Percentiles rank a stretch among this genome's conserved stretches.
phyloP scores from a whole-genome alignment of 2,329 filamentous ascomycete species.

The Arthroderma sp. region DNA sequence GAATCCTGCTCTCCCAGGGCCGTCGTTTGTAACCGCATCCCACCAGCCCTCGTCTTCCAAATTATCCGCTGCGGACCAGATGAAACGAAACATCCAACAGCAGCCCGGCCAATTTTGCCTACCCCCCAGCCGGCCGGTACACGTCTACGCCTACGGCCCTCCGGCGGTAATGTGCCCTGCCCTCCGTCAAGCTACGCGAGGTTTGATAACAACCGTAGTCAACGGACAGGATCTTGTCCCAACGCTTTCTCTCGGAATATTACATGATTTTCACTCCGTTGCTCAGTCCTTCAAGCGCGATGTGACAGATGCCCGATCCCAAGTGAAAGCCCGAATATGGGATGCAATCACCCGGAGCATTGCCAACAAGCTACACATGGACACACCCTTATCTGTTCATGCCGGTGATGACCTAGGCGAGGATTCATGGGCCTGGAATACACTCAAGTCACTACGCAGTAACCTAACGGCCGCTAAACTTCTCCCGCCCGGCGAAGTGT shows the following conservation, averaged over 20 bases:
- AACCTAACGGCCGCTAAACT: slow-evolving; percentile 58
- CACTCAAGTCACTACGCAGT: slow-evolving; percentile 51
- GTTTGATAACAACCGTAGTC: slow-evolving; percentile 60
- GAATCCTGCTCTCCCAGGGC: slow-evolving; percentile 32
- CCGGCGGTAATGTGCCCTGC: slow-evolving; percentile 59
- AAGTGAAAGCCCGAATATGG: slow-evolving; percentile 55
- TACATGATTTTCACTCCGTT: slow-evolving; percentile 62
- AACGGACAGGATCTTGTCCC: slow-evolving; percentile 64
- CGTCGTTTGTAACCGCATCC: slow-evolving; percentile 50
- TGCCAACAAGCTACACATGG: slow-evolving; percentile 47
- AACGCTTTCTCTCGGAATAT: slow-evolving; percentile 55
- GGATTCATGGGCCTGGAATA: slow-evolving; percentile 54
- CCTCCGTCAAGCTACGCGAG: slow-evolving; percentile 55
- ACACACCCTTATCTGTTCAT: slow-evolving; percentile 30
- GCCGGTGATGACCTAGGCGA: slow-evolving; percentile 43
- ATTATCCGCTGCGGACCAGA: slow-evolving; percentile 10
- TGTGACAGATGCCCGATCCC: slow-evolving; percentile 51
- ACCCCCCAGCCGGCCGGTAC: slow-evolving; percentile 56
- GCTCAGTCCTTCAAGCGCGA: slow-evolving; percentile 62
- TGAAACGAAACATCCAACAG: slow-evolving; percentile 9
- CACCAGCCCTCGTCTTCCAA: slow-evolving; percentile 23
- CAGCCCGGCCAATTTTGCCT: slow-evolving; percentile 33
- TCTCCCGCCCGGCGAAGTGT: slow-evolving; percentile 63
- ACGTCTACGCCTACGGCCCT: slow-evolving; percentile 68
- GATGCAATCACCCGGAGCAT: slow-evolving; percentile 50